These are phyloP conservation scores for Phytophthora sojae DNA, from an alignment of 352 stramenopile species.

Conservation along the genomic window DNA sequence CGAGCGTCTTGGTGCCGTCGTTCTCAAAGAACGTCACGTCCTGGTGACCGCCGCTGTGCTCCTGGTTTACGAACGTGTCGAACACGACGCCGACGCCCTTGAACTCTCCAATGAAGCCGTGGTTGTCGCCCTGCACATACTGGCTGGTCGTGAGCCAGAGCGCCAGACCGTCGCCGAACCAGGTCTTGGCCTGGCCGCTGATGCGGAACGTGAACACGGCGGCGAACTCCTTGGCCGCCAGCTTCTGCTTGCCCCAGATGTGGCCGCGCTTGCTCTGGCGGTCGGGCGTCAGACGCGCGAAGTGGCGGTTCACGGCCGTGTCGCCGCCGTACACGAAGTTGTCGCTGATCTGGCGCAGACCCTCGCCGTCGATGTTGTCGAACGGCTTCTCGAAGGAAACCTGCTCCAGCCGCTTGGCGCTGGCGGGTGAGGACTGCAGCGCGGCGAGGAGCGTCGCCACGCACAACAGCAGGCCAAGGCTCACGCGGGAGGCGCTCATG, in stretches of 20 bases:
- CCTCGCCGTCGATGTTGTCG: slow-evolving; percentile 70
- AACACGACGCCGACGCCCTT: slow-evolving; percentile 83
- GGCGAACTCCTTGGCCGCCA: slow-evolving; percentile 72
- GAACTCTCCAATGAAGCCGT: slow-evolving; percentile 82
- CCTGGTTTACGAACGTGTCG: slow-evolving; percentile 87
- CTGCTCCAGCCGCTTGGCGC: slow-evolving; percentile 49
- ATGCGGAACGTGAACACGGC: slow-evolving; percentile 87
- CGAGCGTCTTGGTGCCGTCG: slow-evolving; percentile 77
- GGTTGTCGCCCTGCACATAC: slow-evolving; percentile 75
- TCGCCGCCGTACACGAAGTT: slow-evolving; percentile 72
- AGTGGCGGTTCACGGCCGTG: slow-evolving; percentile 81
- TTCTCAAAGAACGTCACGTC: slow-evolving; percentile 88
- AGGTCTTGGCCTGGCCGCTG: slow-evolving; percentile 74
- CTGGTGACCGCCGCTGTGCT: slow-evolving; percentile 82
- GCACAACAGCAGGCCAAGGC: slow-evolving; percentile 30
- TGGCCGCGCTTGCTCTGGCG: slow-evolving; percentile 79
- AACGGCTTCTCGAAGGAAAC: slow-evolving; percentile 87
- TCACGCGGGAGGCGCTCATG: slow-evolving; percentile 33
- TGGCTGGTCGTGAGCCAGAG: slow-evolving; percentile 79
- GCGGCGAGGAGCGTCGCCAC: slow-evolving; percentile 26
- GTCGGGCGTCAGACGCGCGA: slow-evolving; percentile 82
- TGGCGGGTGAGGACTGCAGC: slow-evolving; percentile 24
- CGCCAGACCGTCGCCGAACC: slow-evolving; percentile 83
- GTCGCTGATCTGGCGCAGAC: slow-evolving; percentile 59
- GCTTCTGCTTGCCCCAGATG: slow-evolving; percentile 77